Base-by-base conservation (phyloP, 1,139 yeast species). In the Tardiomyces blankii region DNA sequence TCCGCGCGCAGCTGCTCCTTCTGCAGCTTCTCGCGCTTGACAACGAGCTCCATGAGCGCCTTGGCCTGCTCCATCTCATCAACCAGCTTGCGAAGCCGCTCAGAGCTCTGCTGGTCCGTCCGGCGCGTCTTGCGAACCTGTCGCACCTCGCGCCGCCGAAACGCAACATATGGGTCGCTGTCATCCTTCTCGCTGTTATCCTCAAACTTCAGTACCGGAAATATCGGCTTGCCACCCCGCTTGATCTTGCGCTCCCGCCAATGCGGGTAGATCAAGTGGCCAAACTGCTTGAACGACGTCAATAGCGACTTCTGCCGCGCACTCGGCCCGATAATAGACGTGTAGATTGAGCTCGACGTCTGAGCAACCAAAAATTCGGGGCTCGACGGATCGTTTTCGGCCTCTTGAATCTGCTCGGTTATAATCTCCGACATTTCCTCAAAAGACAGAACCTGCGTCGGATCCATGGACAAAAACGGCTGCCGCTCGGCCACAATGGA, bases 51-150 rank as follows among this genome's bases (percentile, higher is more conserved):
- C 41, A 87, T 74, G 44, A 91, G 68, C 49, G 77, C 80, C 51
- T 83, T 75, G 1, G 96, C 95, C 48, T 80, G 74, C 54, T 78
- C 82, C 68, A 91, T 72, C 50, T 93, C 95, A 51, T 75, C 74
- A 53, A 83, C 86, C 42, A 93, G 68, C 50, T 77, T 66, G 39
- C 95, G 75, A 44, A 91, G 71, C 54, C 91, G 78, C 62, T 89
- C 96, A 8, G 91, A 84, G 53, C 94, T 88, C 54, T 87, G 82
- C 35, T 85, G 78, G 66, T 93, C 99, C 0, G 96, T 87, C 54
- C 97, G 77, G 63, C 99, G 78, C 0, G 99, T 93, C 63, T 91
- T 91, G 63, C 99, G 82, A 39, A 94, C 94, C 62, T 86, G 96
- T 53, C 98, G 79, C 54, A 88, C 82, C 60, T 89, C 98, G 64